Conservation (phyloP, 2,329 filamentous ascomycete species). For the Penicillium paneum region DNA sequence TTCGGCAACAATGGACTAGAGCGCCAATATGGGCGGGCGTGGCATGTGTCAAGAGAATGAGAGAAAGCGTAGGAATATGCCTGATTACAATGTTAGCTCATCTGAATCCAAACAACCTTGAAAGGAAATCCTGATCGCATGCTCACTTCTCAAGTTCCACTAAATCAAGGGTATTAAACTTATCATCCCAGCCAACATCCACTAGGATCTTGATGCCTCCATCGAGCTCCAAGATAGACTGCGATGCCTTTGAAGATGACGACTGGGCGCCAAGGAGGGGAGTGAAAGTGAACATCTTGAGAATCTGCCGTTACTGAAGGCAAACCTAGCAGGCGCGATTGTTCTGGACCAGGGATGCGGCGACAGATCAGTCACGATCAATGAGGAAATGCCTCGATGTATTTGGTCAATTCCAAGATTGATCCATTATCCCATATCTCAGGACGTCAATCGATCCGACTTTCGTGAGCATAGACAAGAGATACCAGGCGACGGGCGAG, state of each 20-base stretch:
- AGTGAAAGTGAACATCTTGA: slow-evolving; percentile 89
- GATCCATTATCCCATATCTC: background rate
- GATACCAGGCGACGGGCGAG: background rate
- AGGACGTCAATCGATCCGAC: background rate
- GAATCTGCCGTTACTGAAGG: slow-evolving; percentile 10
- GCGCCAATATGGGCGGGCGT: slow-evolving; percentile 89
- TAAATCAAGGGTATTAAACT: slow-evolving; percentile 77
- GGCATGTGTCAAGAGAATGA: slow-evolving; percentile 92
- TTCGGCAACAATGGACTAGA: slow-evolving; percentile 94
- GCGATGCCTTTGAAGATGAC: slow-evolving; percentile 72
- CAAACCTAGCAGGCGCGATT: slow-evolving; percentile 9
- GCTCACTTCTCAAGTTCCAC: slow-evolving; percentile 83
- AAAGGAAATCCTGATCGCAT: slow-evolving; percentile 5
- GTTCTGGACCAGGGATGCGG: background rate
- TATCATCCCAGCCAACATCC: slow-evolving; percentile 93
- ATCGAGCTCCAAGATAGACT: slow-evolving; percentile 95
- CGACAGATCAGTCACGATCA: background rate
- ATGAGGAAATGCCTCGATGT: slow-evolving; percentile 1
- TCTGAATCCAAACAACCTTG: background rate
- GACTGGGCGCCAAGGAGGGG: slow-evolving; percentile 88
- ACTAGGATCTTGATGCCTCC: slow-evolving; percentile 93
- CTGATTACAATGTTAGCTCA: slow-evolving; percentile 44
- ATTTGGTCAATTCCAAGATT: background rate
- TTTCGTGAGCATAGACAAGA: background rate
- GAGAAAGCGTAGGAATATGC: slow-evolving; percentile 84